Base-by-base conservation (phyloP, 1,284 basidiomycete genomes). In the Melampsora americana region DNA sequence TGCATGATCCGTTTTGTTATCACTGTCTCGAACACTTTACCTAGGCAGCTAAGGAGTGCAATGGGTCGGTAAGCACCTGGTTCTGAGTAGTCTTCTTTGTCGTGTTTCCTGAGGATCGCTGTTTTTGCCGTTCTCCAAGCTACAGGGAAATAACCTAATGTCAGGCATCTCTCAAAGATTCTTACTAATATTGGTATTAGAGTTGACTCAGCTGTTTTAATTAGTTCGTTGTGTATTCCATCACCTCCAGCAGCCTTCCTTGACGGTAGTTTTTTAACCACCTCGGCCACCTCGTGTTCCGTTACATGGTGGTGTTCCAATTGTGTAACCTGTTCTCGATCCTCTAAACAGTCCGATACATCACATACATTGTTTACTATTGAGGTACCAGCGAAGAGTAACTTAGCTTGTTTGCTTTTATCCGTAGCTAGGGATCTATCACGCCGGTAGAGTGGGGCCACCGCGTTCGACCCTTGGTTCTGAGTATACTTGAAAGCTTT, bases 21-120 rank as follows among this genome's bases (percentile, higher is more conserved):
- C n/a, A n/a, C n/a, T n/a, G n/a, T n/a, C n/a, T n/a, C n/a, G n/a
- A n/a, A n/a, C n/a, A n/a, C n/a, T n/a, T n/a, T n/a, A n/a, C n/a
- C n/a, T n/a, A n/a, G n/a, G n/a, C n/a, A n/a, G 30, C 42, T 65
- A 30, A 65, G 20, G 28, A 65, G 62, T 6, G 32, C 62, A 30
- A 65, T 65, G 6, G 62, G 62, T 65, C 32, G 30, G 30, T 65
- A 65, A 9, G 62, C 62, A 18, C 23, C 20, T 65, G 62, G 62
- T 26, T 30, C 20, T 14, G 11, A 20, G 30, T 65, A 65, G 62
- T 65, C 62, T 11, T 6, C 12, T 30, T 65, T 65, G 30, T 65
- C 42, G 20, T 20, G 16, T 35, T 65, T 65, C 20, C 23, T 14
- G 30, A 65, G 30, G 11, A 65, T 65, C 7, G 30, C 62, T 65